Base-by-base conservation (phyloP, 1,284 basidiomycete genomes). In the Filobasidium uniguttulatum region DNA sequence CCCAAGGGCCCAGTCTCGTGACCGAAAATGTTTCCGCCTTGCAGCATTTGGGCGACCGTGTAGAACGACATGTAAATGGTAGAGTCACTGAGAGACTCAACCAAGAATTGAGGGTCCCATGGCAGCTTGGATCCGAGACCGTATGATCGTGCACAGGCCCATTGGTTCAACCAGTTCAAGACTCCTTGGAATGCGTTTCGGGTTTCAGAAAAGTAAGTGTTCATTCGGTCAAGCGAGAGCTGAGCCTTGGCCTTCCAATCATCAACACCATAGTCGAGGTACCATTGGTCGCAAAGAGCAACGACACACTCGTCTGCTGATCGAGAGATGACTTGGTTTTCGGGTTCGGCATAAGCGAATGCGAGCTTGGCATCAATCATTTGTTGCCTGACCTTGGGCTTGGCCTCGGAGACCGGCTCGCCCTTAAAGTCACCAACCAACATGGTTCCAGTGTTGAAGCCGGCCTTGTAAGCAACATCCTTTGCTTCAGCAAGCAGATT, bases 1-100 rank as follows among this genome's bases (percentile, higher is more conserved):
- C 85, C 86, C 52, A 96, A 73, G 14, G 84, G 81, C 8, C 93
- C 93, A 12, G 80, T 76, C 55, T 77, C 76, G 61, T 77, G 79
- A 35, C 93, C 93, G 55, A 87, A 81, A 59, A 88, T 76, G 58
- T 76, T 79, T 57, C 75, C 78, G 49, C 76, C 78, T 61, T 96
- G 90, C 53, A 96, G 73, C 29, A 90, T 72, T 68, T 94, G 82
- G 6, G 90, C 80, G 53, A 99, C 78, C 5, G 94, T 96, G 73
- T 98, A 98, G 73, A 96, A 99, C 29, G 85, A 78, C 91, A 96
- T 97, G 74, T 99, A 98, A 68, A 98, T 85, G 25, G 94, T 98
- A 12, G 93, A 97, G 70, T 99, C 94, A 59, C 85, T 91, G 64
- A 98, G 71, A 61, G 86, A 90, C 71, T 98, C 94, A 46, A 99